A percentile compares a stretch with the other conserved stretches of the same genome.
Conservation (phyloP, 2,329 filamentous ascomycete species). For the Ascochyta viciae-villosae region DNA sequence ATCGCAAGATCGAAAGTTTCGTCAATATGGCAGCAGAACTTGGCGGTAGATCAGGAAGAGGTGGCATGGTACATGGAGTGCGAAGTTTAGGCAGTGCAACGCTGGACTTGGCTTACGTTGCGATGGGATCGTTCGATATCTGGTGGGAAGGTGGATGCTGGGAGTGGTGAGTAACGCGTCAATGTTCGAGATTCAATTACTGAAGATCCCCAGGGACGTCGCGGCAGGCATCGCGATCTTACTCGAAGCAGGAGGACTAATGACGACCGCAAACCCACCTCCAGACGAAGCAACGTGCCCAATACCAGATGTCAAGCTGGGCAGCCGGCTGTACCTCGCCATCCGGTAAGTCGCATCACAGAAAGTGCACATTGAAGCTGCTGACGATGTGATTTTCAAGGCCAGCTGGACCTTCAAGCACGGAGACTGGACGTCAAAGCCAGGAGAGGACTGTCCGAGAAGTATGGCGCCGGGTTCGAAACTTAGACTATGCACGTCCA, state of each 20-base stretch:
- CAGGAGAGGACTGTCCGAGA: slow-evolving; percentile 76
- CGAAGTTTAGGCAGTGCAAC: slow-evolving; percentile 76
- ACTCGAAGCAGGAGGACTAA: slow-evolving; percentile 74
- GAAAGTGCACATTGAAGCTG: background rate
- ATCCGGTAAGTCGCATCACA: slow-evolving; percentile 59
- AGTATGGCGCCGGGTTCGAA: slow-evolving; percentile 73
- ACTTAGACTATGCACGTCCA: slow-evolving; percentile 71
- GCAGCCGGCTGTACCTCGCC: slow-evolving; percentile 74
- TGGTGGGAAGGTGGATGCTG: slow-evolving; percentile 86
- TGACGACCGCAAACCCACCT: slow-evolving; percentile 78
- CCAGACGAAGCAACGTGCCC: slow-evolving; percentile 61
- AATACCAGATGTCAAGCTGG: slow-evolving; percentile 68
- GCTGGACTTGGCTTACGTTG: slow-evolving; percentile 75
- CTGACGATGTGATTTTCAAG: slow-evolving; percentile 46
- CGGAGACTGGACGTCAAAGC: slow-evolving; percentile 68
- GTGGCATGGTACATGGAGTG: slow-evolving; percentile 81
- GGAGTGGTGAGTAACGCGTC: slow-evolving; percentile 67
- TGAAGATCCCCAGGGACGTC: slow-evolving; percentile 65
- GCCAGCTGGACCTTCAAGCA: slow-evolving; percentile 67
- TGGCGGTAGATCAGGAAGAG: slow-evolving; percentile 67
- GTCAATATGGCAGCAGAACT: slow-evolving; percentile 75
- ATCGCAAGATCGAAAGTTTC: slow-evolving; percentile 76
- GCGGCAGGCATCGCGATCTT: slow-evolving; percentile 77
- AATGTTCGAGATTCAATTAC: background rate
- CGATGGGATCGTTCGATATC: slow-evolving; percentile 78